phyloP scores from a whole-genome alignment of 768 basidiomycete genomes.

The Omphalotus guepiniiformis region DNA sequence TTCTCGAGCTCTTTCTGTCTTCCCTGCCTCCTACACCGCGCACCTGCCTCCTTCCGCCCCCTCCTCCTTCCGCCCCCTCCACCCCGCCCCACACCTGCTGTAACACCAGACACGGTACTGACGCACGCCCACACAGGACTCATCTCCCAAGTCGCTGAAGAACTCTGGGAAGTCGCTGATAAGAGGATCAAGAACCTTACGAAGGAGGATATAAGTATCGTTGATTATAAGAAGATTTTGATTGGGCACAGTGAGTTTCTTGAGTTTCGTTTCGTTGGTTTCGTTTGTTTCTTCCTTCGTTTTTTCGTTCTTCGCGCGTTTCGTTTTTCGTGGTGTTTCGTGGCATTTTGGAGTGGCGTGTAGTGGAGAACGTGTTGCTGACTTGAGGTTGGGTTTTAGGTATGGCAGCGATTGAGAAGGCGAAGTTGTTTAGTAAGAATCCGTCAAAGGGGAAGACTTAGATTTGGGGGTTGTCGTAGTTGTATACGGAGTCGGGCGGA shows the following conservation, averaged over 20 bases:
- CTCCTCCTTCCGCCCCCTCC: too few species aligned
- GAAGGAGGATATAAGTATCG: constrained; percentile 84
- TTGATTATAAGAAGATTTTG: constrained; percentile 89
- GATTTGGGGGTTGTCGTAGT: too few species aligned
- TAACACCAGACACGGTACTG: too few species aligned
- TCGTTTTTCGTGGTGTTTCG: neutral
- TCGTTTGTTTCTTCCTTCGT: constrained; percentile 1
- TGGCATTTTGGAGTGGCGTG: constrained; percentile 7
- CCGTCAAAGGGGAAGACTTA: constrained; percentile 67
- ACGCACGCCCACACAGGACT: constrained; percentile 49
- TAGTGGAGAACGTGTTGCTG: too few species aligned
- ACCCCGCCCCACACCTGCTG: too few species aligned
- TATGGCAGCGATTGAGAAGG: constrained; percentile 86
- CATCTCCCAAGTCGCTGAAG: constrained; percentile 96
- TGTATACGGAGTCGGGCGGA: too few species aligned
- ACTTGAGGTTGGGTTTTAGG: constrained; percentile 35
- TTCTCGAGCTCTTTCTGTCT: constrained; percentile 17
- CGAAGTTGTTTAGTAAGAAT: constrained; percentile 87
- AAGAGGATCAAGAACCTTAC: constrained; percentile 91
- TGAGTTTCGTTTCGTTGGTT: too few species aligned
- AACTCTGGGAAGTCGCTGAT: constrained; percentile 98
- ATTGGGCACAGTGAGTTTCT: constrained; percentile 70
- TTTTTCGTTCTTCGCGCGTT: constrained; percentile 9
- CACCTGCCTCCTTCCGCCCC: too few species aligned
- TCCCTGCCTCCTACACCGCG: neutral